Conservation (phyloP, 202 grass and related monocot genomes). For the Panicum hallii region DNA sequence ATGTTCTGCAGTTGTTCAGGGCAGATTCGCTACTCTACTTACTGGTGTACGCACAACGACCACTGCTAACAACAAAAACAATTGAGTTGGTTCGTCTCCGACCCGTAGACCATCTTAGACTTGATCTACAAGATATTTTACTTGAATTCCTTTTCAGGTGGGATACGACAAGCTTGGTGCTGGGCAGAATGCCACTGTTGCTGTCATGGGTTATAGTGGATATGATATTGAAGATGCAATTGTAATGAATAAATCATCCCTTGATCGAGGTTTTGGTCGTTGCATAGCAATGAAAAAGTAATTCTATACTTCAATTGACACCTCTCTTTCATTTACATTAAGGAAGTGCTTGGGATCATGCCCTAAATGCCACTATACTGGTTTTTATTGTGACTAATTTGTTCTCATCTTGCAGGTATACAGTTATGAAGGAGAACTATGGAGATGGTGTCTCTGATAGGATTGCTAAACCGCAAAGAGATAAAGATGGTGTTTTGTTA, state of each 20-base stretch:
- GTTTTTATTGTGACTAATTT: conserved; percentile 44
- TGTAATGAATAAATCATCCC: conserved; percentile 99
- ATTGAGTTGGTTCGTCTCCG: conserved; percentile 80
- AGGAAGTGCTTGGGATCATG: conserved; percentile 36
- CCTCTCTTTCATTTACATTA: conserved; percentile 19
- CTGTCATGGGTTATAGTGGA: conserved; percentile 96
- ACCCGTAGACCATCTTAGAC: not conserved
- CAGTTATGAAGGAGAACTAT: conserved; percentile 67
- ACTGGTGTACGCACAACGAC: conserved; percentile 90
- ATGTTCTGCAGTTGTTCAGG: conserved; percentile 68
- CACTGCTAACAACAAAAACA: conserved; percentile 96
- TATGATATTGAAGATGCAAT: conserved; percentile 99
- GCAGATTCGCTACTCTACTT: conserved; percentile 90
- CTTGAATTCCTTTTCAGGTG: conserved; percentile 59
- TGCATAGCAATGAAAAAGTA: conserved; percentile 99
- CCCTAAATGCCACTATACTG: not conserved
- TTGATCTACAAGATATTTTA: conserved; percentile 23
- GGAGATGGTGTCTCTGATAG: conserved; percentile 61
- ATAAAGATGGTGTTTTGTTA: conserved; percentile 65
- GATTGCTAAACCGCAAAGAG: conserved; percentile 70
- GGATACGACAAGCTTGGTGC: conserved; percentile 94
- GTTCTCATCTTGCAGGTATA: conserved; percentile 65
- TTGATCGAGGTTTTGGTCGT: conserved; percentile 97
- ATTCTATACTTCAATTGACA: conserved; percentile 16
- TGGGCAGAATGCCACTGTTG: conserved; percentile 97